Evolutionary conservation across 306 rosid genomes (phyloP).

Genomic region (Gynostemma pentaphyllum): DNA sequence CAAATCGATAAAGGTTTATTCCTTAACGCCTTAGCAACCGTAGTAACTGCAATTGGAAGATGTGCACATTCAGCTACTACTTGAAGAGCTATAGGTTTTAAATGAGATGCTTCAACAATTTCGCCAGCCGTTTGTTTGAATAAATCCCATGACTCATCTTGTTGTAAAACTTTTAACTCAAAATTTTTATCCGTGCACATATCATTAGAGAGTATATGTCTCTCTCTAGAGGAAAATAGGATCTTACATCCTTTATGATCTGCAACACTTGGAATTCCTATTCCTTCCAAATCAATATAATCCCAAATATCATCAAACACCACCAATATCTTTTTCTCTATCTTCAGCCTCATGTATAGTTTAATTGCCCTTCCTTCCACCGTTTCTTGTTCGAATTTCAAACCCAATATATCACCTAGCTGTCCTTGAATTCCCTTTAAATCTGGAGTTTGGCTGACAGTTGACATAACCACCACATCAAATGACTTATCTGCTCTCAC

Average conservation of each 20-base stretch:
- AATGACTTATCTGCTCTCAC: background rate
- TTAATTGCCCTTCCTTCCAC: too few species aligned
- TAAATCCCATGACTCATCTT: constrained; percentile 14
- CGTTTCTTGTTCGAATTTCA: too few species aligned
- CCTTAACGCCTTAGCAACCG: constrained; percentile 15
- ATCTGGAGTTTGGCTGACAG: background rate
- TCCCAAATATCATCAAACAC: constrained; percentile 30
- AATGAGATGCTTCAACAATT: background rate
- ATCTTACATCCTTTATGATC: constrained; percentile 14
- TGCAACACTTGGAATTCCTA: constrained; percentile 9
- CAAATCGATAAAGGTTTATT: too few species aligned
- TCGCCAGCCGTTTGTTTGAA: constrained; percentile 5
- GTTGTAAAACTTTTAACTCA: background rate
- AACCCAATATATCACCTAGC: too few species aligned
- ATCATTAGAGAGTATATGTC: background rate
- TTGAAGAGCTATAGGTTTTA: constrained; percentile 1
- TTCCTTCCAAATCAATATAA: constrained; percentile 13
- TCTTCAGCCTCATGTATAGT: constrained; percentile 1
- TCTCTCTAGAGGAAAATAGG: constrained; percentile 22
- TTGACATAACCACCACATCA: background rate
- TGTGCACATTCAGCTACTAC: constrained; percentile 25
- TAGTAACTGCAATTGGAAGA: constrained; percentile 23
- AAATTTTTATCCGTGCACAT: constrained; percentile 15
- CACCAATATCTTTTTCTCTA: background rate
- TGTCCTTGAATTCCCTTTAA: background rate